These are phyloP conservation scores for Fusarium tanahbumbuense DNA, from an alignment of 2,329 filamentous ascomycete genomes.

Conservation along the genomic window DNA sequence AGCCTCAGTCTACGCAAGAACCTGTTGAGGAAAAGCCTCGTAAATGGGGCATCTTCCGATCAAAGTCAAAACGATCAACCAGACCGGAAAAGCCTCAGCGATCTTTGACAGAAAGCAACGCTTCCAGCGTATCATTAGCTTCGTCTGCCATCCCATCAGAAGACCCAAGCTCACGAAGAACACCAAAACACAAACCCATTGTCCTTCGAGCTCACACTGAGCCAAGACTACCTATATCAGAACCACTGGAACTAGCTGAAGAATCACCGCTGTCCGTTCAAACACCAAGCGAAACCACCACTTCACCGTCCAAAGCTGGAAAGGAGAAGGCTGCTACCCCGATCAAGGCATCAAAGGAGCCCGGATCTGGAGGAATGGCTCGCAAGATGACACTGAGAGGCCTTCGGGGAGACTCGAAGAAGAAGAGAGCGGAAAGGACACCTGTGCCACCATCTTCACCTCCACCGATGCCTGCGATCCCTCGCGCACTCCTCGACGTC, in stretches of 20 bases:
- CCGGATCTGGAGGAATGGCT: slow-evolving; percentile 39
- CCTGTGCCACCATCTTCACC: slow-evolving; percentile 33
- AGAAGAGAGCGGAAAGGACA: slow-evolving; percentile 37
- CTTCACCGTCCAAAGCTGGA: slow-evolving; percentile 24
- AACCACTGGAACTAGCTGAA: slow-evolving; percentile 13
- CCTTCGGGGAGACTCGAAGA: slow-evolving; percentile 40
- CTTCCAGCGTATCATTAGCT: slow-evolving; percentile 37
- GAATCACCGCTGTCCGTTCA: slow-evolving; percentile 16
- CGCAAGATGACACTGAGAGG: slow-evolving; percentile 45
- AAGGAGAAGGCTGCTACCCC: slow-evolving; percentile 27
- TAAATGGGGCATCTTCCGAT: slow-evolving; percentile 70
- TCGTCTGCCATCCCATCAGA: slow-evolving; percentile 20
- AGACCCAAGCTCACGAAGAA: slow-evolving; percentile 28
- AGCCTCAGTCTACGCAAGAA: slow-evolving; percentile 8
- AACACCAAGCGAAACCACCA: slow-evolving; percentile 9
- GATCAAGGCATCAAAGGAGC: slow-evolving; percentile 33
- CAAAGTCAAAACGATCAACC: slow-evolving; percentile 50
- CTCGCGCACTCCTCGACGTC: slow-evolving; percentile 69
- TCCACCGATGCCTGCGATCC: slow-evolving; percentile 37
- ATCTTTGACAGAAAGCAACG: slow-evolving; percentile 44
- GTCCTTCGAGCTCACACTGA: slow-evolving; percentile 58
- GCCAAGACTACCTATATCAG: slow-evolving; percentile 39
- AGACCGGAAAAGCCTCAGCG: slow-evolving; percentile 40
- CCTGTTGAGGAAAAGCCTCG: slow-evolving; percentile 57
- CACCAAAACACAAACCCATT: slow-evolving; percentile 57